Percentiles rank a stretch among this genome's conserved stretches.
phyloP scores from a whole-genome alignment of 2,329 filamentous ascomycete genomes.

The Malbranchea cinnamomea region DNA sequence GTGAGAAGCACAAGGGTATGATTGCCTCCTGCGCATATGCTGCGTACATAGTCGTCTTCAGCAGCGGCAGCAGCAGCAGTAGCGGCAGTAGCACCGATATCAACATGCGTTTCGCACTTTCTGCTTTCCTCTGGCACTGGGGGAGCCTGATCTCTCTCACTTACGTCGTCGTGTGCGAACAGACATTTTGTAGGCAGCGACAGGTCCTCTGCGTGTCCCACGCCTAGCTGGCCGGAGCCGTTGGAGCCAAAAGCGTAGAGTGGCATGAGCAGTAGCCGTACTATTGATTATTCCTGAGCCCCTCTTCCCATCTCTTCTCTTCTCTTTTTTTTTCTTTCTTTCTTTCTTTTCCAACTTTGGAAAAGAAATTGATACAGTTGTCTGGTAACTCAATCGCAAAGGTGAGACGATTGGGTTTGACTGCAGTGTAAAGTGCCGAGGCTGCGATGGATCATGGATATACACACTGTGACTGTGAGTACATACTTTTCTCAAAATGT shows the following conservation, averaged over 20 bases:
- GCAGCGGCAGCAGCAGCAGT: conserved; percentile 17
- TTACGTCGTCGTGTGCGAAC: conserved; percentile 28
- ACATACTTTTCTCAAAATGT: too few relatives aligned
- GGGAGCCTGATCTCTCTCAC: not conserved
- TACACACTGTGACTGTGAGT: too few relatives aligned
- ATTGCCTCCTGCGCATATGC: conserved; percentile 57
- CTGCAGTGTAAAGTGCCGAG: too few relatives aligned
- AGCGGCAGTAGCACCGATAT: conserved; percentile 15
- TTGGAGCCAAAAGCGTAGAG: conserved; percentile 63
- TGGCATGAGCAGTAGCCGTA: conserved; percentile 15
- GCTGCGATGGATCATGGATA: too few relatives aligned
- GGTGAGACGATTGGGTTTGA: too few relatives aligned
- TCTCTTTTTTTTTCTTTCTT: conserved; percentile 1
- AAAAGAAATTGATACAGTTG: too few relatives aligned
- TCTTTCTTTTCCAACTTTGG: conserved; percentile 2
- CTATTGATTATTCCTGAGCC: conserved; percentile 1
- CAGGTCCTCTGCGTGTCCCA: conserved; percentile 57
- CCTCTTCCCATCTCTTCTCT: conserved; percentile 4
- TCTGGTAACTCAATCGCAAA: too few relatives aligned
- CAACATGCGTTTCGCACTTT: not conserved
- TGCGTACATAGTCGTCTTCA: conserved; percentile 23
- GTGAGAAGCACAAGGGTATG: conserved; percentile 63
- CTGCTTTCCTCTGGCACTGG: not conserved
- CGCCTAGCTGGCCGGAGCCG: conserved; percentile 58
- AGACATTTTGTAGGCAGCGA: conserved; percentile 47